These are phyloP conservation scores for Colletotrichum horii DNA, from an alignment of 2,329 filamentous ascomycete genomes.

Conservation along the genomic window DNA sequence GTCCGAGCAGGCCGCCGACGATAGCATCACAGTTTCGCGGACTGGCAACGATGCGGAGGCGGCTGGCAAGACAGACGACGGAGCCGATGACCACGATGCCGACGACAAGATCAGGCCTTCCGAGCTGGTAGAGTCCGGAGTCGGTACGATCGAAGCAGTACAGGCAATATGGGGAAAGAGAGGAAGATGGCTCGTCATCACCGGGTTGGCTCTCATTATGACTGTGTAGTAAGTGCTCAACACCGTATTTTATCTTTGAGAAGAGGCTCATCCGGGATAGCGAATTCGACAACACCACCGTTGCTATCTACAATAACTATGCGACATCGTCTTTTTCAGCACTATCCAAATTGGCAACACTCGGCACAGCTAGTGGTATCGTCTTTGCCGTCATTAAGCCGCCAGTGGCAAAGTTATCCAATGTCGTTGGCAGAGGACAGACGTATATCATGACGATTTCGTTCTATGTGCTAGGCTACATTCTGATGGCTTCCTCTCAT, in stretches of 20 bases:
- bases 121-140: not conserved
- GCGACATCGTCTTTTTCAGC: slow-evolving; percentile 5
- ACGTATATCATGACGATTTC: slow-evolving; percentile 5
- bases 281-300: slow-evolving; percentile 5
- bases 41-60: not conserved
- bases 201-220: slow-evolving; percentile 4
- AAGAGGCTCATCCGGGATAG: not conserved
- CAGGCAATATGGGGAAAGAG: not conserved
- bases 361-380: not conserved
- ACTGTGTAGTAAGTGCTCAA: not conserved
- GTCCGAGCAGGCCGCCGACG: not conserved
- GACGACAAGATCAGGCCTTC: not conserved
- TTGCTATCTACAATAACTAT: slow-evolving; percentile 10
- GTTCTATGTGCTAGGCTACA: not conserved
- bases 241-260: not conserved
- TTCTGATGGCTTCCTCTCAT: slow-evolving; percentile 5
- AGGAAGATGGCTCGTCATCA: slow-evolving; percentile 4
- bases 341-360: slow-evolving; percentile 1
- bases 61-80: not conserved
- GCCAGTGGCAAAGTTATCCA: slow-evolving; percentile 5
- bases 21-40: not conserved
- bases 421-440: slow-evolving; percentile 5
- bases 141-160: not conserved
- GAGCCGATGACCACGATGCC: not conserved
- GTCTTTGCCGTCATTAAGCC: slow-evolving; percentile 7